These are phyloP conservation scores for Sclerotinia minor DNA, from an alignment of 2,329 filamentous ascomycete genomes.

Conservation along the genomic window DNA sequence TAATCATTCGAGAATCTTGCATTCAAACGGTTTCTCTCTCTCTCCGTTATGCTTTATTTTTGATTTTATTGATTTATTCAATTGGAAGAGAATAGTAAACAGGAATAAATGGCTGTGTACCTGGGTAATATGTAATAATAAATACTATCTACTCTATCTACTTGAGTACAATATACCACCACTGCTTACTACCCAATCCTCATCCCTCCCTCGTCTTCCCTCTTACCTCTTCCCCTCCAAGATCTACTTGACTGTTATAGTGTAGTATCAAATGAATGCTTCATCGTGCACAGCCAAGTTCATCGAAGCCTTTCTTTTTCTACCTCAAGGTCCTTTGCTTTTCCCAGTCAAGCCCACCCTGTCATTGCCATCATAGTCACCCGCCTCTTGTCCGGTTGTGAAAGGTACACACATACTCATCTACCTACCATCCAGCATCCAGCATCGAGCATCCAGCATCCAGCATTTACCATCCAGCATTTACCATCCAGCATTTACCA, in stretches of 20 bases:
- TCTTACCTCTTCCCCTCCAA: slow-evolving; percentile 1
- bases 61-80: not conserved
- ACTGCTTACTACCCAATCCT: not conserved
- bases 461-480: not conserved
- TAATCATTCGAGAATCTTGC: not conserved
- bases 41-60: slow-evolving; percentile 3
- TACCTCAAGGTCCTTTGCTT: not conserved
- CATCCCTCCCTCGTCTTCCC: no score
- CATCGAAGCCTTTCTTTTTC: not conserved
- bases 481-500: not conserved
- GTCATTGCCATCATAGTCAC: not conserved
- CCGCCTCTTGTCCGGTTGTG: not conserved
- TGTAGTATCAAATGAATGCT: not conserved
- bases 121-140: not conserved
- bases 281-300: not conserved
- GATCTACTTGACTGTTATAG: not conserved
- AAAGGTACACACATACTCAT: not conserved
- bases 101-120: not conserved
- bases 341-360: not conserved
- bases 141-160: not conserved
- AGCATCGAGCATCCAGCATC: not conserved
- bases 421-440: no score
- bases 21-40: not conserved
- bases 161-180: not conserved
- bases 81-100: not conserved